Evolutionary conservation across 441 rosid species (phyloP), one percentile per base, ranked within the genome.

Genomic region (Adansonia rubrostipa): DNA sequence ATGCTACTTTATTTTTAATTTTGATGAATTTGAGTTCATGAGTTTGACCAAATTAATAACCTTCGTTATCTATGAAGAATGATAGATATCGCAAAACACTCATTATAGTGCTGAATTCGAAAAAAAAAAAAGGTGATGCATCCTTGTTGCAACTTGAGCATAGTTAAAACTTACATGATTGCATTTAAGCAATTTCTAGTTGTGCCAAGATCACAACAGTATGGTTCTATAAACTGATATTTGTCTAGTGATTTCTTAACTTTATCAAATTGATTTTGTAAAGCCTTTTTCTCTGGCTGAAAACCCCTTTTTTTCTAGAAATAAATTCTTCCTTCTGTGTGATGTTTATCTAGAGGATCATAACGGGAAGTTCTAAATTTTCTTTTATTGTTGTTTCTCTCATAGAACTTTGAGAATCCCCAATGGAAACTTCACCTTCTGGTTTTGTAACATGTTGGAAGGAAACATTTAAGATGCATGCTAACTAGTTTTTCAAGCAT

Each of bases 401-500:
- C 36, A 54, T 4, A 54, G 54, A 56, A 20, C 68, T 77, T 60
- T 53, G 33, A 77, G 19, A 65, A 47, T 71, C 53, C 48, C 44
- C 33, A 40, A 4, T 14, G 13, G 68, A 63, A 33, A 33, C 68
- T 33, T 63, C 20, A 63, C 17, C 48, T 33, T 15, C 63, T 28
- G 17, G 17, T 47, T 66, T 66, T 53, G 10, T 72, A n/a, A n/a
- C 20, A 7, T 15, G 24, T 44, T 33, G 24, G n/a, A 61, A 7
- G 17, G 66, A 36, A 42, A n/a, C 62, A 15, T 62, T 40, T 68
- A 6, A 20, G 54, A 50, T 71, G 63, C 68, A 40, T 71, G 45
- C n/a, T 40, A 33, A 24, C 68, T 62, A 66, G 13, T 14, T 69
- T 74, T 74, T 36, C 15, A 76, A 75, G 24, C 24, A 53, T 76